Conservation (phyloP, 2,329 filamentous ascomycete species). For the Amauroascus verrucosus region DNA sequence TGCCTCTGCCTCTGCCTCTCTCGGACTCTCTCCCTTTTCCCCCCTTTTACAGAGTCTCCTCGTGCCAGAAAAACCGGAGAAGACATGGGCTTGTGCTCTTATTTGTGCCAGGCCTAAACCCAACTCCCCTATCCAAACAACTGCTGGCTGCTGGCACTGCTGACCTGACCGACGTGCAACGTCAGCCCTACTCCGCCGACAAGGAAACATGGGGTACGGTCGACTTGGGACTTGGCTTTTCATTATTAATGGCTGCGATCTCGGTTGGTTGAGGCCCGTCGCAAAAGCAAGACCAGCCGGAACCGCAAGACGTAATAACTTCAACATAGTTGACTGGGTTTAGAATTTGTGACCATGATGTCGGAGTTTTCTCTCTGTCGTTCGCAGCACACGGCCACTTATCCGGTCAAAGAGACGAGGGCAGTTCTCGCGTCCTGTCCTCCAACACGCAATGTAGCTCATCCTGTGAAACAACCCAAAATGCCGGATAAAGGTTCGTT, state of each 20-base stretch:
- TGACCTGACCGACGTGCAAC: too few relatives aligned
- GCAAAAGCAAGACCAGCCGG: too few relatives aligned
- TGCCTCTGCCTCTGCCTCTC: too few relatives aligned
- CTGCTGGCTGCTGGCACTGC: neutral
- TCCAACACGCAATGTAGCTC: neutral
- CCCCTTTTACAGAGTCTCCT: too few relatives aligned
- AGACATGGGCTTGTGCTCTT: neutral
- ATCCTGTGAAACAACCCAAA: neutral
- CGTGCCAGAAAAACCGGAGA: too few relatives aligned
- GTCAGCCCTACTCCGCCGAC: slow-evolving; percentile 7
- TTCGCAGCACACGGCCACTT: neutral
- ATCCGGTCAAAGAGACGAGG: neutral
- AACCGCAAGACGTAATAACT: too few relatives aligned
- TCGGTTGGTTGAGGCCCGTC: neutral
- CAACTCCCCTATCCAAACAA: neutral
- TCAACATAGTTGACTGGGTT: too few relatives aligned
- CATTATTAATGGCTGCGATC: neutral
- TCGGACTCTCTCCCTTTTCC: too few relatives aligned
- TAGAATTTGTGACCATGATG: too few relatives aligned
- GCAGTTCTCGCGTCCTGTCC: too few relatives aligned
- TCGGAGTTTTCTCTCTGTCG: neutral
- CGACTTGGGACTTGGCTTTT: neutral
- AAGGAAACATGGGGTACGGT: neutral
- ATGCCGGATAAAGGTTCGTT: neutral
- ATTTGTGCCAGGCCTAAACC: neutral